Conservation (phyloP, 768 basidiomycete genomes). For the Tricholoma sp. region DNA sequence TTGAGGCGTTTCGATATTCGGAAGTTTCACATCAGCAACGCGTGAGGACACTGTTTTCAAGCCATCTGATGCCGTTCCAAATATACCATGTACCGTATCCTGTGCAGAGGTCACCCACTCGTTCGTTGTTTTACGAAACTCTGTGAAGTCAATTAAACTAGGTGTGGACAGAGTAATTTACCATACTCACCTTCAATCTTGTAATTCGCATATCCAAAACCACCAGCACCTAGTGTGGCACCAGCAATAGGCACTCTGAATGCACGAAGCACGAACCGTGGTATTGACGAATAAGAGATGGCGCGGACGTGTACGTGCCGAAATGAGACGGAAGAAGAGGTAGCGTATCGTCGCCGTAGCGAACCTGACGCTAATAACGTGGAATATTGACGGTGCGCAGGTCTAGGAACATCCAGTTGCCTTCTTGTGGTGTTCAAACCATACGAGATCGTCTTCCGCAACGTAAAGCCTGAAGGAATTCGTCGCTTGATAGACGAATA, state of each 20-base stretch:
- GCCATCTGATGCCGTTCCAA: slow-evolving; percentile 54
- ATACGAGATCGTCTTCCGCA: slow-evolving; percentile 49
- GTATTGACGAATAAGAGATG: slow-evolving; percentile 84
- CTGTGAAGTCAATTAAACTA: slow-evolving; percentile 29
- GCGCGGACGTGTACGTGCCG: slow-evolving; percentile 71
- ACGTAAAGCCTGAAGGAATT: slow-evolving; percentile 9
- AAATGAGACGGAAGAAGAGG: slow-evolving; percentile 35
- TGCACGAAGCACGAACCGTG: slow-evolving; percentile 82
- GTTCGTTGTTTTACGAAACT: slow-evolving; percentile 63
- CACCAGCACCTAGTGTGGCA: slow-evolving; percentile 85
- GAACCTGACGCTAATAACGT: slow-evolving; percentile 53
- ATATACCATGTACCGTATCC: slow-evolving; percentile 63
- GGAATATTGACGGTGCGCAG: slow-evolving; percentile 52
- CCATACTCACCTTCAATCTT: slow-evolving; percentile 80
- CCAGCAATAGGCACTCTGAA: slow-evolving; percentile 88
- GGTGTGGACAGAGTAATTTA: background rate
- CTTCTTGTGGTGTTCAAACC: slow-evolving; percentile 42
- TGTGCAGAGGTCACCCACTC: slow-evolving; percentile 64
- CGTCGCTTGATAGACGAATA: slow-evolving; percentile 14
- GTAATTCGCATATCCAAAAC: slow-evolving; percentile 92
- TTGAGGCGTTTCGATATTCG: slow-evolving; percentile 48
- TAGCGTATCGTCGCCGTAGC: slow-evolving; percentile 44
- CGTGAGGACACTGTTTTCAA: slow-evolving; percentile 49
- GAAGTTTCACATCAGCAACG: slow-evolving; percentile 57
- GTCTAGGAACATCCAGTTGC: slow-evolving; percentile 27